phyloP scores from a whole-genome alignment of 2,329 filamentous ascomycete genomes.

The Penicillium nordicum region DNA sequence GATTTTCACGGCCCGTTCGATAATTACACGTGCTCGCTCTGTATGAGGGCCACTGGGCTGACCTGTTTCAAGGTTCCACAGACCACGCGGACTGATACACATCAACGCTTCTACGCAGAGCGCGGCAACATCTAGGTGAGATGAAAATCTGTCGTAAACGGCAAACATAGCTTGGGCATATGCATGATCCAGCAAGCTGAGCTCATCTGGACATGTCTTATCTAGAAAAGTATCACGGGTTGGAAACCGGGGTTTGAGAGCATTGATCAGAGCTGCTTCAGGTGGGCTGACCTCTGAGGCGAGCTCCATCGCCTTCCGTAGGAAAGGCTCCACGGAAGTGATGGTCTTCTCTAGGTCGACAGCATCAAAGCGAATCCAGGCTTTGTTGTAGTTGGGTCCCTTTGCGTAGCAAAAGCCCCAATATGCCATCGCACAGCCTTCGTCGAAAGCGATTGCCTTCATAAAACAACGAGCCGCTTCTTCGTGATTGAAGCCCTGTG shows the following conservation, averaged over 20 bases:
- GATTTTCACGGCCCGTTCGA: not conserved
- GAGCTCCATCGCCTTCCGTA: too few relatives aligned
- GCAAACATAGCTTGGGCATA: not conserved
- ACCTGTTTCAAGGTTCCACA: not conserved
- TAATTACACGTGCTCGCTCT: not conserved
- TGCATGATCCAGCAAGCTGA: too few relatives aligned
- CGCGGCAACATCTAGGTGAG: not conserved
- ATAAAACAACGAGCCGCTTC: not conserved
- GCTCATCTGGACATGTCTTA: too few relatives aligned
- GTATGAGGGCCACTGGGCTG: not conserved
- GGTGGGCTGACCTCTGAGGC: too few relatives aligned
- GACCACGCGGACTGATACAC: not conserved
- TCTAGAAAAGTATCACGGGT: too few relatives aligned
- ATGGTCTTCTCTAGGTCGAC: too few relatives aligned
- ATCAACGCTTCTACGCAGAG: not conserved
- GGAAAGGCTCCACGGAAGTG: too few relatives aligned
- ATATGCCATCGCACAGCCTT: not conserved
- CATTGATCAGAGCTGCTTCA: not conserved
- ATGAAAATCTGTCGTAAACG: not conserved
- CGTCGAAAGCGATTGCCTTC: not conserved
- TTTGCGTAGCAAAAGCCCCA: not conserved
- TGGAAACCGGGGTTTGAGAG: not conserved
- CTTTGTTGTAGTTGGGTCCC: not conserved
- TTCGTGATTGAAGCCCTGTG: not conserved
- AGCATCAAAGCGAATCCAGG: not conserved